A percentile compares a stretch with the other conserved stretches of the same genome.
These are phyloP conservation scores for Russula foetens DNA, from an alignment of 768 basidiomycete genomes.

Conservation along the genomic window DNA sequence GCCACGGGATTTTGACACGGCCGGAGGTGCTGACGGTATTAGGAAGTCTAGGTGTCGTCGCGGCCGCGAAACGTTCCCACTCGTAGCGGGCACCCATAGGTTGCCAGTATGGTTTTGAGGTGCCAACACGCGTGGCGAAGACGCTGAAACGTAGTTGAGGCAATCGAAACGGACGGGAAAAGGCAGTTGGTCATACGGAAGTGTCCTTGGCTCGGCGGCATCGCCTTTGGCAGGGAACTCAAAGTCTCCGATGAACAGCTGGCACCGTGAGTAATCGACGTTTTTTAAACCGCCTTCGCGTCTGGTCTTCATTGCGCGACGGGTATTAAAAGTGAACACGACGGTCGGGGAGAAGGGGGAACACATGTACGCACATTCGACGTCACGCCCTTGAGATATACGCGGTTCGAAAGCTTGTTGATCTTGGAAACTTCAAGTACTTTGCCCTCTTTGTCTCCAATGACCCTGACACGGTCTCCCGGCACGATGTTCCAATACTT, in stretches of 20 bases:
- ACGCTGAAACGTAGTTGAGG: conserved; percentile 39
- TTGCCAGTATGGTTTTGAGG: conserved; percentile 53
- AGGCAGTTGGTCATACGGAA: conserved; percentile 23
- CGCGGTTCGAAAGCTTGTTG: conserved; percentile 61
- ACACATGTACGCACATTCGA: conserved; percentile 25
- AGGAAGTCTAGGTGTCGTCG: conserved; percentile 52
- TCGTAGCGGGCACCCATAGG: conserved; percentile 45
- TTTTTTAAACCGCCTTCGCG: conserved; percentile 3
- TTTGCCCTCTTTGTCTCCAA: conserved; percentile 51
- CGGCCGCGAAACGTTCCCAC: conserved; percentile 67
- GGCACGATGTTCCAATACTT: conserved; percentile 86
- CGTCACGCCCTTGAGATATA: conserved; percentile 47
- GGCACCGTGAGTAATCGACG: conserved; percentile 68
- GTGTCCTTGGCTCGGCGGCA: conserved; percentile 21
- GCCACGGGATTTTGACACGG: conserved; percentile 60
- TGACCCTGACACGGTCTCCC: conserved; percentile 68
- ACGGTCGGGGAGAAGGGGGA: not conserved
- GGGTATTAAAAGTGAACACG: not conserved
- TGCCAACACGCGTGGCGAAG: conserved; percentile 66
- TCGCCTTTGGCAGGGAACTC: conserved; percentile 41
- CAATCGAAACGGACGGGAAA: not conserved
- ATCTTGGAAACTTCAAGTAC: conserved; percentile 67
- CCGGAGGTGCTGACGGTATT: conserved; percentile 24
- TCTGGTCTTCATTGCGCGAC: conserved; percentile 24
- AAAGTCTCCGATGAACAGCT: conserved; percentile 64